Evolutionary conservation across 345 rosid species (phyloP), one percentile per base, ranked within the genome.

Genomic region (Camelina laxa): DNA sequence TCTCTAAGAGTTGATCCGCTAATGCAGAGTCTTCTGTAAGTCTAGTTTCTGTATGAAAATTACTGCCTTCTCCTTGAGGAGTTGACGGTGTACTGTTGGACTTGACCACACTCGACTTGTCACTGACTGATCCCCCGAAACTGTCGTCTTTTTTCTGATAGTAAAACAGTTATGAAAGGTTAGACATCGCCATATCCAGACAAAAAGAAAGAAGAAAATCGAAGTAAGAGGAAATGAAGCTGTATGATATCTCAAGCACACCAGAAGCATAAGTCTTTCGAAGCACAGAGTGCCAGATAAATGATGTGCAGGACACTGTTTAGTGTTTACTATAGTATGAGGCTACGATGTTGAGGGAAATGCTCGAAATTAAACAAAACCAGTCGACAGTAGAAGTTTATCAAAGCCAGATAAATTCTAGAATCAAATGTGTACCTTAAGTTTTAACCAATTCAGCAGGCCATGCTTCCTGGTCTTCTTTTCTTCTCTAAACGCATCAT

Each of bases 361-460:
- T 73, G 56, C 27, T 53, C 60, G 14, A 27, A 38, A 60, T 57
- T 45, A 60, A 39, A 42, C 61, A 19, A 33, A 48, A 44, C 20
- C 41, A 41, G 36, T 50, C 50, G 11, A 44, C 49, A 14, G 6
- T 54, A n/a, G 45, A 31, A 66, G 7, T 73, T 36, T 56, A 61
- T 17, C 44, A 78, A 78, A 70, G 73, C 70, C 74, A 31, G 3
- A 77, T 5, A 48, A 67, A 35, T 69, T 63, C 33, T 48, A 48
- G 59, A 76, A 45, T 36, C 54, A 70, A 5, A 69, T 62, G 61
- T 79, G 60, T 88, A 93, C 99, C 81, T 89, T 85, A 67, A 82
- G 85, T 83, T 91, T 95, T 82, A 95, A 85, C 99, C 99, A 95
- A 75, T 87, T 91, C 63, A 95, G 88, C 69, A 91, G 80, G 73